Conservation (phyloP, 2,329 filamentous ascomycete species). For the Stagonosporopsis vannaccii region DNA sequence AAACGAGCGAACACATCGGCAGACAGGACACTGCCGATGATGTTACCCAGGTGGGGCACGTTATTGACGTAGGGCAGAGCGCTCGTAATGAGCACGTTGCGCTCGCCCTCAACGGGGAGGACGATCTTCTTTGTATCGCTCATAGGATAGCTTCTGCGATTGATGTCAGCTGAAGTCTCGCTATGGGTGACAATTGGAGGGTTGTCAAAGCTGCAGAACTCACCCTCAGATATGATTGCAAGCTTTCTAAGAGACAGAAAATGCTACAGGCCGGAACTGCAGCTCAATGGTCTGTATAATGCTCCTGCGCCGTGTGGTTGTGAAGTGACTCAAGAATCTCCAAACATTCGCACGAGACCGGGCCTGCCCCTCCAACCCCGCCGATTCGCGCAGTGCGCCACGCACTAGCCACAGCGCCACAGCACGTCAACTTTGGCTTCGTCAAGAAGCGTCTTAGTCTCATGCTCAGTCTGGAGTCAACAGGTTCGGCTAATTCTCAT, state of each 20-base stretch:
- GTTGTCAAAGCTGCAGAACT: background rate
- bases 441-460: background rate
- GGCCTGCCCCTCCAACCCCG: slow-evolving; percentile 36
- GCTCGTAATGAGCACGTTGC: slow-evolving; percentile 89
- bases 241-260: background rate
- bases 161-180: slow-evolving; percentile 11
- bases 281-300: slow-evolving; percentile 6
- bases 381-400: slow-evolving; percentile 9
- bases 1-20: slow-evolving; percentile 82
- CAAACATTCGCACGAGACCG: slow-evolving; percentile 22
- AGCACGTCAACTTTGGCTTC: background rate
- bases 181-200: background rate
- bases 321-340: slow-evolving; percentile 36
- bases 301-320: slow-evolving; percentile 4
- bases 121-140: slow-evolving; percentile 52
- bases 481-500: background rate
- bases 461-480: background rate
- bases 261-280: background rate
- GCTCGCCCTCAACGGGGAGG: slow-evolving; percentile 65
- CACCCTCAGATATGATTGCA: background rate
- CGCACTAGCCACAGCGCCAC: slow-evolving; percentile 22
- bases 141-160: slow-evolving; percentile 25
- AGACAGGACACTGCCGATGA: slow-evolving; percentile 69
- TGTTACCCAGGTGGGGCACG: slow-evolving; percentile 72
- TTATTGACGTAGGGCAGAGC: slow-evolving; percentile 87